A percentile compares a stretch with the other conserved stretches of the same genome.
phyloP scores from a whole-genome alignment of 129 eudicot genomes.

The Cynara cardunculus region DNA sequence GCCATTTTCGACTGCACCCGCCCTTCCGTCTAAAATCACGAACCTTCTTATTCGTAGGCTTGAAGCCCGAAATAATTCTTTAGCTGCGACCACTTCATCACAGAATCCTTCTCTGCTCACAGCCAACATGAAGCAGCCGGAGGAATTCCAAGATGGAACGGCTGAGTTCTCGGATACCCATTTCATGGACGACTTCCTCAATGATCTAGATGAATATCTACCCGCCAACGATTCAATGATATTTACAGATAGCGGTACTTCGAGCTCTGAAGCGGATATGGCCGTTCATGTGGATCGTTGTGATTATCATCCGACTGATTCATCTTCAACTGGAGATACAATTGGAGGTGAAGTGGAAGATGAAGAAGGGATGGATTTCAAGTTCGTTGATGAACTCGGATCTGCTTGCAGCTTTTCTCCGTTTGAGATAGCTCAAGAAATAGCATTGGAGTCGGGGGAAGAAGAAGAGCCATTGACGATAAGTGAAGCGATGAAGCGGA shows the following conservation, averaged over 20 bases:
- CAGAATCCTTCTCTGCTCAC: slow-evolving; percentile 2
- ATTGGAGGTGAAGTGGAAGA: slow-evolving; percentile 40
- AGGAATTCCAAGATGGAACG: slow-evolving; percentile 18
- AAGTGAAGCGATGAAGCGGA: slow-evolving; percentile 65
- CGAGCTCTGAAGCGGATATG: slow-evolving; percentile 22
- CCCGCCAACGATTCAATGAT: slow-evolving; percentile 20
- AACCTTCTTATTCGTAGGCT: slow-evolving; percentile 67
- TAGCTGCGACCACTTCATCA: slow-evolving; percentile 26
- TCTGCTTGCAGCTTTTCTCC: slow-evolving; percentile 42
- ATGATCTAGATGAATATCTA: slow-evolving; percentile 38
- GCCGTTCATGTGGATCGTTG: slow-evolving; percentile 15
- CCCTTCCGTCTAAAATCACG: slow-evolving; percentile 65
- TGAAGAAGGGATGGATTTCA: slow-evolving; percentile 43
- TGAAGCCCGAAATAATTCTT: slow-evolving; percentile 50
- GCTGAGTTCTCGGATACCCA: slow-evolving; percentile 38
- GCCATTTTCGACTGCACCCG: slow-evolving; percentile 44
- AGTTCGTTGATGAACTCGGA: slow-evolving; percentile 55
- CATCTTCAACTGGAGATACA: slow-evolving; percentile 26
- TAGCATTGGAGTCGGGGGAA: slow-evolving; percentile 26
- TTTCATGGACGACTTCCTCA: slow-evolving; percentile 53
- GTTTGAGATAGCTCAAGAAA: slow-evolving; percentile 58
- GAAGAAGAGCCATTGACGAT: slow-evolving; percentile 50
- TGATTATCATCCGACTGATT: slow-evolving; percentile 8
- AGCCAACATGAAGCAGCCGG: slow-evolving; percentile 7
- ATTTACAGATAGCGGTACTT: neutral